Evolutionary conservation across 1,284 basidiomycete genomes (phyloP).

Genomic region (Ceratobasidium sp.): DNA sequence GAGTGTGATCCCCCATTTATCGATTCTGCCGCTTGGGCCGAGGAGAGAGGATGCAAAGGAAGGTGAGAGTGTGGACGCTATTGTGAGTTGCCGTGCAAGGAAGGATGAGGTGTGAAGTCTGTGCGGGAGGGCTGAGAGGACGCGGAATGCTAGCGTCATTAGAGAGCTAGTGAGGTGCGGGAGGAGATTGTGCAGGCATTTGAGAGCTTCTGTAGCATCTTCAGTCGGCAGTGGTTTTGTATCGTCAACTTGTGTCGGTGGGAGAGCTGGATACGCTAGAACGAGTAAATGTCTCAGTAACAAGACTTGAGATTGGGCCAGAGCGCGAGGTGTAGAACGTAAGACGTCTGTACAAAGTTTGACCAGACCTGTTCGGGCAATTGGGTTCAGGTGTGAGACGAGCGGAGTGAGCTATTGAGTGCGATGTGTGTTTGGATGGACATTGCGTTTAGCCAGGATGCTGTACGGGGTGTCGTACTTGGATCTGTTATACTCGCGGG

Average conservation of each 20-base stretch:
- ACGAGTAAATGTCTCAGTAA: slow-evolving; percentile 76
- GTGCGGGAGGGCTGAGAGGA: slow-evolving; percentile 69
- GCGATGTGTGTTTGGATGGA: slow-evolving; percentile 76
- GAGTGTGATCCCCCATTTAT: slow-evolving; percentile 88
- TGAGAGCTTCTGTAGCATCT: slow-evolving; percentile 62
- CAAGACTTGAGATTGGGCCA: slow-evolving; percentile 71
- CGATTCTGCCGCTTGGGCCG: slow-evolving; percentile 83
- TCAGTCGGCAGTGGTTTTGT: slow-evolving; percentile 68
- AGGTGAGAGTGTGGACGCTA: slow-evolving; percentile 50
- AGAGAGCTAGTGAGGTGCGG: slow-evolving; percentile 65
- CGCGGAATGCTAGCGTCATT: slow-evolving; percentile 71
- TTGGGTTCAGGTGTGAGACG: slow-evolving; percentile 70
- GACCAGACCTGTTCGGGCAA: slow-evolving; percentile 67
- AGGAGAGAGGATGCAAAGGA: slow-evolving; percentile 74
- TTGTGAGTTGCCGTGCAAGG: slow-evolving; percentile 46
- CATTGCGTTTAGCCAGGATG: slow-evolving; percentile 69
- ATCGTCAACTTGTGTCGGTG: slow-evolving; percentile 51
- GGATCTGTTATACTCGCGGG: slow-evolving; percentile 51
- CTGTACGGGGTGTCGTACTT: slow-evolving; percentile 63
- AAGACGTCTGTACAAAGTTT: slow-evolving; percentile 67
- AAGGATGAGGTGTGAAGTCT: slow-evolving; percentile 64
- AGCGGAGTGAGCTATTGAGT: slow-evolving; percentile 68
- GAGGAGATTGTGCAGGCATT: slow-evolving; percentile 58
- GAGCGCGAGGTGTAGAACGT: slow-evolving; percentile 63
- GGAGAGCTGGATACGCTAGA: slow-evolving; percentile 65